A percentile compares a stretch with the other conserved stretches of the same genome.
phyloP scores from a whole-genome alignment of 139 green algal species.

The Coelastrella sp. region DNA sequence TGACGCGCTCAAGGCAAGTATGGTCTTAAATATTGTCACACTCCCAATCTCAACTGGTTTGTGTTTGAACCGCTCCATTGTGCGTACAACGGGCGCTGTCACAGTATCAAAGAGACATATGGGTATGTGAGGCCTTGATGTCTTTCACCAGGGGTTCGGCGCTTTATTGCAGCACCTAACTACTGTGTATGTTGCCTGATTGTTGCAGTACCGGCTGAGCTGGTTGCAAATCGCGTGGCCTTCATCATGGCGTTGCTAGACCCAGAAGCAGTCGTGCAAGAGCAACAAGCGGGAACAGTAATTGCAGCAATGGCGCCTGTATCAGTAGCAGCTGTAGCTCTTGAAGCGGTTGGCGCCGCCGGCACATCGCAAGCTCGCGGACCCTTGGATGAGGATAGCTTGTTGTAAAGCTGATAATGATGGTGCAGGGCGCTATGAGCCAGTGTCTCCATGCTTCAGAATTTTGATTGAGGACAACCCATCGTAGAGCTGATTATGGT shows the following conservation, averaged over 20 bases:
- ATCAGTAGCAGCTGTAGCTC: background rate
- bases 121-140: background rate
- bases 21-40: too few species aligned
- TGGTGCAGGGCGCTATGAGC: too few species aligned
- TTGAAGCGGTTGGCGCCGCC: background rate
- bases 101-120: too few species aligned
- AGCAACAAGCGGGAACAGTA: background rate
- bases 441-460: too few species aligned
- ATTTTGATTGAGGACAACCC: too few species aligned
- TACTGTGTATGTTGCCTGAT: background rate
- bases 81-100: too few species aligned
- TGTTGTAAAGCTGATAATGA: background rate
- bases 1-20: too few species aligned
- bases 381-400: background rate
- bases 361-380: background rate
- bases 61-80: too few species aligned
- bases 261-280: background rate
- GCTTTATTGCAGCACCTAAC: too few species aligned
- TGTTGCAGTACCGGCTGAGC: slow-evolving; percentile 19
- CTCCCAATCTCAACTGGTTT: too few species aligned
- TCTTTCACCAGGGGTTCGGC: background rate
- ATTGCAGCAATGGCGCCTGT: background rate
- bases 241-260: slow-evolving; percentile 45
- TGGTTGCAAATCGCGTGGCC: slow-evolving; percentile 38
- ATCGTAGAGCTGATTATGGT: too few species aligned